Percentiles rank a stretch among this genome's conserved stretches.
These are phyloP conservation scores for Globisporangium emineosum DNA, from an alignment of 352 stramenopile species.

Conservation along the genomic window DNA sequence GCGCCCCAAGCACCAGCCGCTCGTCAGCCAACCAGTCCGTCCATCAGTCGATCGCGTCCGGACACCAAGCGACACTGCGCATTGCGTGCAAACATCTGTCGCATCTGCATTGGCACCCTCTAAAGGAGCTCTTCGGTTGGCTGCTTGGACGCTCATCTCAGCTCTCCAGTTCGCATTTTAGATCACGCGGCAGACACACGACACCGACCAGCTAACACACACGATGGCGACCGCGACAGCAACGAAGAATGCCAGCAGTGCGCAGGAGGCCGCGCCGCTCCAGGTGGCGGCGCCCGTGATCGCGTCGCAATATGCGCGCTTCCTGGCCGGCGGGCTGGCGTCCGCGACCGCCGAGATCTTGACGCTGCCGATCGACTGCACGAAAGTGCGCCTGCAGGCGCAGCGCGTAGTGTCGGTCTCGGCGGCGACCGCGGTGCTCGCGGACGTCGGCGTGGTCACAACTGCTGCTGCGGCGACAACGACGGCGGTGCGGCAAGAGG, in stretches of 20 bases:
- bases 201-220: not conserved
- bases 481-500: constrained; percentile 15
- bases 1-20: not conserved
- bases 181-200: not conserved
- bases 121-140: not conserved
- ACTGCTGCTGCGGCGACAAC: not conserved
- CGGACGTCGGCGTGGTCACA: constrained; percentile 23
- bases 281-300: constrained; percentile 20
- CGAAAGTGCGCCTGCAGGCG: constrained; percentile 81
- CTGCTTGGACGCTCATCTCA: not conserved
- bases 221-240: constrained; percentile 33
- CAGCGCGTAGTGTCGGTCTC: constrained; percentile 41
- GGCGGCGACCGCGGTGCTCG: constrained; percentile 19
- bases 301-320: constrained; percentile 65
- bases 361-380: constrained; percentile 85
- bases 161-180: not conserved
- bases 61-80: constrained; percentile 4
- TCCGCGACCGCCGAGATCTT: constrained; percentile 73
- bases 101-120: constrained; percentile 1
- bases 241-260: constrained; percentile 8
- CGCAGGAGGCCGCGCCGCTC: constrained; percentile 29
- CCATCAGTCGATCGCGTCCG: too few relatives aligned
- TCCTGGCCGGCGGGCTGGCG: constrained; percentile 62
- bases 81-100: constrained; percentile 1
- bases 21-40: constrained; percentile 3